Evolutionary conservation across 2,329 filamentous ascomycete species (phyloP), one percentile per base, ranked within the genome.

Genomic region (Penicillium sp.): DNA sequence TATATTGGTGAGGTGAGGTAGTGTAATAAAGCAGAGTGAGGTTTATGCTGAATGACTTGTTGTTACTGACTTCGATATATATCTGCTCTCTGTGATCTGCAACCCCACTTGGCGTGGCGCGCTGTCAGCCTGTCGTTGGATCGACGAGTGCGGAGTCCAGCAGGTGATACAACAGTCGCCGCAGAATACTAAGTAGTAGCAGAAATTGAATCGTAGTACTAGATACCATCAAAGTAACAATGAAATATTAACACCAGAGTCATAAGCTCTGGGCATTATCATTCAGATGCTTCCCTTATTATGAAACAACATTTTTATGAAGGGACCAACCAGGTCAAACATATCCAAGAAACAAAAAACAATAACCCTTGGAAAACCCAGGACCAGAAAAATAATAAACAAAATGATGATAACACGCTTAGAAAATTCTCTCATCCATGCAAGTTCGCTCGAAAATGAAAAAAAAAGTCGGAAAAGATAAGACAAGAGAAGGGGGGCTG

Each of bases 401-500:
- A 46, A 45, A 48, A 49, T n/a, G n/a, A n/a, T n/a, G 34, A 13
- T 23, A 42, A 44, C 33, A 52, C 56, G 58, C 56, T 59, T 29
- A 23, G 42, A 39, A 52, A 61, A 55, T 41, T 37, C 46, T 54
- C 49, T 56, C 59, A 55, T 61, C 51, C 53, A 63, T 63, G 60
- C 60, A 61, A 45, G 34, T 36, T 56, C 58, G 58, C 55, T 61
- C 40, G 41, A 51, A 57, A 51, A 30, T 27, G 33, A 33, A 49
- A 40, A 46, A 44, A 40, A 34, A 32, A 36, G 15, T 41, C 13
- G 6, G 20, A 45, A 41, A 33, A 51, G 33, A 46, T 17, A 12
- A 33, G n/a, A 17, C 21, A 10, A 40, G 9, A 18, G 12, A 46
- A n/a, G n/a, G n/a, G n/a, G n/a, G n/a, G n/a, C n/a, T n/a, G n/a